Conservation (phyloP, 2,329 filamentous ascomycete species). For the Xylariaceae sp. region DNA sequence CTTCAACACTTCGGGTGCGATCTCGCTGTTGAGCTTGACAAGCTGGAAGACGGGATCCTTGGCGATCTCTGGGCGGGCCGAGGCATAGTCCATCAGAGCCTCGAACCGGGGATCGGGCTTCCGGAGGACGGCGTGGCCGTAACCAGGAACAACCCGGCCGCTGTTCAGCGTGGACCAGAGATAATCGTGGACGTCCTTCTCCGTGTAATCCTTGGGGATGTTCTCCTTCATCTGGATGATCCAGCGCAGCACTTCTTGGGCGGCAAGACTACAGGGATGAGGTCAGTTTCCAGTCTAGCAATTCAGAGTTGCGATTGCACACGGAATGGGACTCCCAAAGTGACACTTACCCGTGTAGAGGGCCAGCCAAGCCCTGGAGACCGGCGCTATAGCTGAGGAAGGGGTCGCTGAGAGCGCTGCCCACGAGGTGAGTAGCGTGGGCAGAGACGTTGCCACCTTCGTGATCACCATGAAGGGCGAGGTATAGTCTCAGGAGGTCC, state of each 20-base stretch:
- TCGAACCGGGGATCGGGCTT: slow-evolving; percentile 97
- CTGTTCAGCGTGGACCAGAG: slow-evolving; percentile 91
- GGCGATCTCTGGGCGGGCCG: slow-evolving; percentile 76
- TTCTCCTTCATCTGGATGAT: slow-evolving; percentile 91
- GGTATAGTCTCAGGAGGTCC: slow-evolving; percentile 86
- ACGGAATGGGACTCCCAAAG: neutral
- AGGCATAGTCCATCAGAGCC: slow-evolving; percentile 93
- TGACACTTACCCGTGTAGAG: slow-evolving; percentile 63
- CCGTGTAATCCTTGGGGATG: slow-evolving; percentile 72
- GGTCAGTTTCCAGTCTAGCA: slow-evolving; percentile 1
- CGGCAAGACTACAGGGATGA: slow-evolving; percentile 60
- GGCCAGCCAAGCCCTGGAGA: slow-evolving; percentile 91
- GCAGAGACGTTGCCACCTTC: slow-evolving; percentile 97
- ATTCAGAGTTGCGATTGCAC: neutral
- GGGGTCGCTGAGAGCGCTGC: slow-evolving; percentile 87
- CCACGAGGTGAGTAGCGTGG: slow-evolving; percentile 90
- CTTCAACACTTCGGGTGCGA: slow-evolving; percentile 83
- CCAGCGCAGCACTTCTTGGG: slow-evolving; percentile 95
- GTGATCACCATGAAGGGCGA: slow-evolving; percentile 95
- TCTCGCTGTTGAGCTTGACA: slow-evolving; percentile 86
- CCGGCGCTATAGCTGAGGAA: slow-evolving; percentile 96
- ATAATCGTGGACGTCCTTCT: slow-evolving; percentile 80
- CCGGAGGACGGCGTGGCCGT: slow-evolving; percentile 91
- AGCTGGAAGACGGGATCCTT: slow-evolving; percentile 87
- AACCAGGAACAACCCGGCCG: slow-evolving; percentile 88